A percentile compares a stretch with the other conserved stretches of the same genome.
Conservation (phyloP, 352 stramenopile genomes). For the Pythium chondricola region DNA sequence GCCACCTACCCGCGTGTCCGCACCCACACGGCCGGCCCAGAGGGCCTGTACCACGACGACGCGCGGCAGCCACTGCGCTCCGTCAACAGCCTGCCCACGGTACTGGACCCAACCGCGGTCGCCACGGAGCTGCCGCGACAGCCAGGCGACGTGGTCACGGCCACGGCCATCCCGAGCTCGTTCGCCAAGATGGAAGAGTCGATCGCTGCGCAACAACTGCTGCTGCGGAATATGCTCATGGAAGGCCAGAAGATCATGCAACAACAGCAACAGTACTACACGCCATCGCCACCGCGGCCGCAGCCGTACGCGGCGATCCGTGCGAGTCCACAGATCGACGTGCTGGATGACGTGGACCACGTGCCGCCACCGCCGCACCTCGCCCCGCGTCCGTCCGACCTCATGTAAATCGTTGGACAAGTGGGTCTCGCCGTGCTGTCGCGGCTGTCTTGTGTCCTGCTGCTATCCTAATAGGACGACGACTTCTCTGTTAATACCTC, state of each 20-base stretch:
- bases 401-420: conserved; percentile 6
- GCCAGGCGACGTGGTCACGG: conserved; percentile 33
- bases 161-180: conserved; percentile 49
- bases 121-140: conserved; percentile 32
- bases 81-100: conserved; percentile 6
- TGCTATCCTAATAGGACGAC: no score
- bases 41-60: conserved; percentile 17
- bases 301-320: conserved; percentile 2
- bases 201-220: conserved; percentile 64
- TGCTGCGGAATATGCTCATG: conserved; percentile 66
- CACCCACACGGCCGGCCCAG: conserved; percentile 10
- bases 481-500: no score
- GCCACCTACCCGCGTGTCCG: conserved; percentile 1
- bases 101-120: conserved; percentile 9
- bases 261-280: conserved; percentile 17
- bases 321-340: conserved; percentile 17
- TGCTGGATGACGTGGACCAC: conserved; percentile 13
- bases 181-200: conserved; percentile 78
- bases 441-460: no score
- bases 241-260: conserved; percentile 73
- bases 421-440: no score
- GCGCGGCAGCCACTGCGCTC: conserved; percentile 13
- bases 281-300: conserved; percentile 1
- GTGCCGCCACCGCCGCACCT: conserved; percentile 7
- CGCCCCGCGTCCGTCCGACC: conserved; percentile 21